Conservation (phyloP, 148 eudicot species). For the Diospyros kaki region DNA sequence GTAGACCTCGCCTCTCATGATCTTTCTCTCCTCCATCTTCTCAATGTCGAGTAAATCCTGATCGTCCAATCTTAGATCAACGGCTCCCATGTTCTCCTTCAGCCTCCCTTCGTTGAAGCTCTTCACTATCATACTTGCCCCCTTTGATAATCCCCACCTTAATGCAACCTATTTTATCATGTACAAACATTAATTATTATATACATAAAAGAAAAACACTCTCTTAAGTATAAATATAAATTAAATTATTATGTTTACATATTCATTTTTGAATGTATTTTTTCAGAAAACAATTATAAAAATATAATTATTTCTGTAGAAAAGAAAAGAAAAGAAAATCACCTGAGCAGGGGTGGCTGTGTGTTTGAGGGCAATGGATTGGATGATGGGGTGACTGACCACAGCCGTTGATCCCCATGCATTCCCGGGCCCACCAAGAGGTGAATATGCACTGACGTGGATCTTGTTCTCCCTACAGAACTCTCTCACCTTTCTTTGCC, state of each 20-base stretch:
- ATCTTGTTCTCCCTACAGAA: slow-evolving; percentile 36
- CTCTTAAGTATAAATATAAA: no score
- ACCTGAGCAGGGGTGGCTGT: slow-evolving; percentile 65
- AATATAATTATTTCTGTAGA: no score
- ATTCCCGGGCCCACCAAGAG: slow-evolving; percentile 68
- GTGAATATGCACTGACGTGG: slow-evolving; percentile 62
- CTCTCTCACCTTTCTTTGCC: slow-evolving; percentile 53
- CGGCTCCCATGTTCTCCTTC: slow-evolving; percentile 46
- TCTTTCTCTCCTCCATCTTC: slow-evolving; percentile 42
- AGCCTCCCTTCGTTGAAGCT: slow-evolving; percentile 47
- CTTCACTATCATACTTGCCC: slow-evolving; percentile 52
- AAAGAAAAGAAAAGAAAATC: no score
- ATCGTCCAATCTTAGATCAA: slow-evolving; percentile 40
- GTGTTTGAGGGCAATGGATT: slow-evolving; percentile 55
- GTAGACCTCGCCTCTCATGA: slow-evolving; percentile 45
- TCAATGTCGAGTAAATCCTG: slow-evolving; percentile 38
- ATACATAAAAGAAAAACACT: no score
- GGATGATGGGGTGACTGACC: slow-evolving; percentile 42
- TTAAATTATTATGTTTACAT: no score
- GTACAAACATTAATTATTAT: no score
- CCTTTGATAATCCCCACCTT: slow-evolving; percentile 54
- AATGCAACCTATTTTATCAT: slow-evolving; percentile 37
- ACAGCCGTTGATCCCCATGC: slow-evolving; percentile 61
- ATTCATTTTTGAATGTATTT: no score
- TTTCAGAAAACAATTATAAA: no score